Conservation (phyloP, 2,329 filamentous ascomycete genomes). For the Aspergillus texensis region DNA sequence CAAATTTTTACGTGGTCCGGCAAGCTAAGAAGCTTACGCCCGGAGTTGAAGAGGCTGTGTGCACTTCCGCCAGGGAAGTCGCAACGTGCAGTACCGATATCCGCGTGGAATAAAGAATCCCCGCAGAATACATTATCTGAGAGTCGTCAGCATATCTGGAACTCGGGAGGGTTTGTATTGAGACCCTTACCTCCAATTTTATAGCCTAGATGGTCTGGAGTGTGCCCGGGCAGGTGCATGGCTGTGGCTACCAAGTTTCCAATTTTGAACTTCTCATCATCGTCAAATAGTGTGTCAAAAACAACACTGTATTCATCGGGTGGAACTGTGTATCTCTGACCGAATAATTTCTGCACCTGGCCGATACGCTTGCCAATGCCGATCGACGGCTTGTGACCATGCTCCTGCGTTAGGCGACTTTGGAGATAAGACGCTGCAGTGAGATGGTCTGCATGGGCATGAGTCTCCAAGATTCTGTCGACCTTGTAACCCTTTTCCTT, state of each 20-base stretch:
- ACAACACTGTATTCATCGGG: constrained; percentile 48
- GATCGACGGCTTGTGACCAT: constrained; percentile 48
- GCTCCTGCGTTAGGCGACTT: constrained; percentile 38
- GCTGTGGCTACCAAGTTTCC: constrained; percentile 53
- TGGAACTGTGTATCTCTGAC: constrained; percentile 52
- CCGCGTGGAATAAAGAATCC: constrained; percentile 57
- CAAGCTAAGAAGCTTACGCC: constrained; percentile 46
- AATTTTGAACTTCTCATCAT: constrained; percentile 58
- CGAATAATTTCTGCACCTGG: constrained; percentile 58
- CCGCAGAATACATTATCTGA: constrained; percentile 56
- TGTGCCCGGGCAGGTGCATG: constrained; percentile 65
- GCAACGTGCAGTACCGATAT: constrained; percentile 57
- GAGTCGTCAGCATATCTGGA: not conserved
- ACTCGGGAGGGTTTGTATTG: not conserved
- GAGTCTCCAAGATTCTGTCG: constrained; percentile 62
- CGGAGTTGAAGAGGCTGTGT: constrained; percentile 48
- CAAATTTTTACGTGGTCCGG: constrained; percentile 53
- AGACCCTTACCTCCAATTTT: constrained; percentile 49
- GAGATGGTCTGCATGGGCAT: constrained; percentile 56
- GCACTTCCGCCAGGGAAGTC: constrained; percentile 60
- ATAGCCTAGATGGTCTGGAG: constrained; percentile 66
- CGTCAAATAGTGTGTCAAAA: constrained; percentile 59
- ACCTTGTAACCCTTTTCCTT: constrained; percentile 52
- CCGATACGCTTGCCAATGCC: constrained; percentile 62
- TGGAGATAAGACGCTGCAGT: constrained; percentile 64